phyloP scores from a whole-genome alignment of 2,329 filamentous ascomycete genomes.

The Neofusicoccum laricinum region DNA sequence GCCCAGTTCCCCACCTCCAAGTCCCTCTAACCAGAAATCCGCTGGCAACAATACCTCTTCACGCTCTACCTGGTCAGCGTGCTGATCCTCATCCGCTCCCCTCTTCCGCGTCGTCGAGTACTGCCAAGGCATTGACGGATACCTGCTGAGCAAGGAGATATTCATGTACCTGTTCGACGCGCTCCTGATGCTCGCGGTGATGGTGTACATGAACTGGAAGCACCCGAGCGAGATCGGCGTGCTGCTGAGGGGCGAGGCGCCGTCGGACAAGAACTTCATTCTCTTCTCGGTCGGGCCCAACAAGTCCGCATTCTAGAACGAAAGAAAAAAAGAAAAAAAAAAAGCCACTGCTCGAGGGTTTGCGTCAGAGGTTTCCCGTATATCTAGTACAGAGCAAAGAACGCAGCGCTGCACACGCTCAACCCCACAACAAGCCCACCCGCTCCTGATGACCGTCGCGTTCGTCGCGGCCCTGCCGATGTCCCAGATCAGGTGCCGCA shows the following conservation, averaged over 20 bases:
- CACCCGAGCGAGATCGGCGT: slow-evolving; percentile 31
- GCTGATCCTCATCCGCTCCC: slow-evolving; percentile 48
- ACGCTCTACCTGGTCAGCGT: slow-evolving; percentile 43
- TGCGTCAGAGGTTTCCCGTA: no score
- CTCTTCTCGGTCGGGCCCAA: no score
- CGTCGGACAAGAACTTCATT: no score
- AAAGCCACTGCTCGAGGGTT: no score
- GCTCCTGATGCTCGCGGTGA: slow-evolving; percentile 42
- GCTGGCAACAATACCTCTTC: slow-evolving; percentile 33
- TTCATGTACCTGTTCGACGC: slow-evolving; percentile 50
- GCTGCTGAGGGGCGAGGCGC: neutral
- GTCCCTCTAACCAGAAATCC: neutral
- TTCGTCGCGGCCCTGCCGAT: slow-evolving; percentile 61
- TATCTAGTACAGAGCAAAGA: no score
- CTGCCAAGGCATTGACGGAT: slow-evolving; percentile 42
- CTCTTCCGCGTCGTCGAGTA: slow-evolving; percentile 52
- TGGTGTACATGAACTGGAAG: slow-evolving; percentile 37
- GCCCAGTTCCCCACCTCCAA: slow-evolving; percentile 18
- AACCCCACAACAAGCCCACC: slow-evolving; percentile 61
- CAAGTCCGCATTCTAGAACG: no score
- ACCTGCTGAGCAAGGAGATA: slow-evolving; percentile 44
- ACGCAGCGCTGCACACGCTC: slow-evolving; percentile 38
- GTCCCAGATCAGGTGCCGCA: slow-evolving; percentile 74
- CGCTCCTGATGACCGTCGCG: slow-evolving; percentile 61
- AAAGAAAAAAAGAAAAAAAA: rapidly evolving